Percentiles rank a stretch among this genome's conserved stretches.
phyloP scores from a whole-genome alignment of 2,329 filamentous ascomycete species.

The Chalara sp. region DNA sequence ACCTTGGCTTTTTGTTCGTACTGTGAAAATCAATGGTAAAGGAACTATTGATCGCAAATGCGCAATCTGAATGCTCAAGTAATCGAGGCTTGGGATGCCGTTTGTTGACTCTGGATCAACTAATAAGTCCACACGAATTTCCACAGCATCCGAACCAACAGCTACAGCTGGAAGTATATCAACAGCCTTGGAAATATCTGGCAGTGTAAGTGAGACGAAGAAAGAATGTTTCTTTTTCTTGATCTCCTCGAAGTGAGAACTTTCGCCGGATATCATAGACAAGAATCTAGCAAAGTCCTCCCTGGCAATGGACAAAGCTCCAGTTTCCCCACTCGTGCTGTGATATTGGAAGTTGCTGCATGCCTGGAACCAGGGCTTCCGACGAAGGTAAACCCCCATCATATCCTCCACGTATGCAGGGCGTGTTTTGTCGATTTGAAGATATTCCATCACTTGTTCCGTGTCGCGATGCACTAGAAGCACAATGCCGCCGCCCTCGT shows the following conservation, averaged over 20 bases:
- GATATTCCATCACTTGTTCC: constrained; percentile 79
- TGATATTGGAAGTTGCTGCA: constrained; percentile 95
- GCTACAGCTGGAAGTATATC: constrained; percentile 64
- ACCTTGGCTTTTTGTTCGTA: constrained; percentile 80
- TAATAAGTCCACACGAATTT: constrained; percentile 87
- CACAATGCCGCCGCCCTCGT: constrained; percentile 72
- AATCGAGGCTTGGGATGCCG: constrained; percentile 61
- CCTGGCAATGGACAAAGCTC: constrained; percentile 23
- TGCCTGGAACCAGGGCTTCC: constrained; percentile 82
- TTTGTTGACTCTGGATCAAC: constrained; percentile 52
- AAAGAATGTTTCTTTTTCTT: constrained; percentile 71
- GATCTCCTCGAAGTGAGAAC: constrained; percentile 45
- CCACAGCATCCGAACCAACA: constrained; percentile 86
- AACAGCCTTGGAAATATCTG: constrained; percentile 58
- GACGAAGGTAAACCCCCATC: constrained; percentile 80
- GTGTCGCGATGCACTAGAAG: constrained; percentile 84
- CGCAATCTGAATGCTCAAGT: constrained; percentile 74
- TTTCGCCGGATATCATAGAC: constrained; percentile 58
- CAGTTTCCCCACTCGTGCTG: constrained; percentile 54
- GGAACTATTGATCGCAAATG: constrained; percentile 65
- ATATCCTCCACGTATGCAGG: constrained; percentile 93
- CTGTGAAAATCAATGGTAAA: constrained; percentile 84
- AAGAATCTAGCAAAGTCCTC: constrained; percentile 71
- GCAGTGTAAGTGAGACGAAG: constrained; percentile 86
- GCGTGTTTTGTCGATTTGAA: constrained; percentile 80